These are phyloP conservation scores for Suillus hirtellus DNA, from an alignment of 768 basidiomycete species.

Conservation along the genomic window DNA sequence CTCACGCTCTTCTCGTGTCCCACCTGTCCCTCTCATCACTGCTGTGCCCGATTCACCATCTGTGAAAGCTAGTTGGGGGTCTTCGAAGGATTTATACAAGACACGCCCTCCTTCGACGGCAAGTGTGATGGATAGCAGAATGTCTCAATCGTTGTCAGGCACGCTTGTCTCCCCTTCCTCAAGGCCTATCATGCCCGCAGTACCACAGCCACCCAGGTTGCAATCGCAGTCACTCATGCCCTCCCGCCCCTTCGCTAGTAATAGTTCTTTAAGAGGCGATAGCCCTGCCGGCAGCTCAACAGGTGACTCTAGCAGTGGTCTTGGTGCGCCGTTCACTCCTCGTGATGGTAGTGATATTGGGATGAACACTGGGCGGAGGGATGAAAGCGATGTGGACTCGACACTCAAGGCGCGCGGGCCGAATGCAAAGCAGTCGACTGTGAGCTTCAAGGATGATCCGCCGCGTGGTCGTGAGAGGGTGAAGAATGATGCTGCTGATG, in stretches of 20 bases:
- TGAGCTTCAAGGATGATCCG: constrained; percentile 63
- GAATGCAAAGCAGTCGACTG: constrained; percentile 59
- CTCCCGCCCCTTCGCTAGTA: constrained; percentile 57
- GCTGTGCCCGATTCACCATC: constrained; percentile 35
- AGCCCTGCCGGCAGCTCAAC: constrained; percentile 81
- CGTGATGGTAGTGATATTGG: constrained; percentile 71
- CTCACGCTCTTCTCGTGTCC: constrained; percentile 28
- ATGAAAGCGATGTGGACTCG: constrained; percentile 25
- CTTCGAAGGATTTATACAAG: constrained; percentile 13
- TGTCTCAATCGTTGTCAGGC: constrained; percentile 16
- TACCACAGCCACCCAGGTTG: constrained; percentile 22
- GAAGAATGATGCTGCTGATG: constrained; percentile 35
- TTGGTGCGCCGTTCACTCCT: constrained; percentile 69
- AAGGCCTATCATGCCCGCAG: constrained; percentile 11
- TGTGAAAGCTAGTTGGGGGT: constrained; percentile 22
- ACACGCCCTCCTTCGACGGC: constrained; percentile 16
- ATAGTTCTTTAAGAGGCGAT: constrained; percentile 42
- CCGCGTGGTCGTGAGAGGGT: constrained; percentile 32
- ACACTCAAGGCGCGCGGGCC: constrained; percentile 29
- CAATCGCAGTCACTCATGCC: constrained; percentile 29
- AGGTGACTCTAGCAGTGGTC: constrained; percentile 80
- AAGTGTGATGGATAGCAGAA: constrained; percentile 15
- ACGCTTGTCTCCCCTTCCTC: constrained; percentile 15
- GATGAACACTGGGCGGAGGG: constrained; percentile 21
- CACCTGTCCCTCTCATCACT: constrained; percentile 31